A percentile compares a stretch with the other conserved stretches of the same genome.
Conservation (phyloP, 192 early-diverging fungal genomes). For the Obelidium mucronatum region DNA sequence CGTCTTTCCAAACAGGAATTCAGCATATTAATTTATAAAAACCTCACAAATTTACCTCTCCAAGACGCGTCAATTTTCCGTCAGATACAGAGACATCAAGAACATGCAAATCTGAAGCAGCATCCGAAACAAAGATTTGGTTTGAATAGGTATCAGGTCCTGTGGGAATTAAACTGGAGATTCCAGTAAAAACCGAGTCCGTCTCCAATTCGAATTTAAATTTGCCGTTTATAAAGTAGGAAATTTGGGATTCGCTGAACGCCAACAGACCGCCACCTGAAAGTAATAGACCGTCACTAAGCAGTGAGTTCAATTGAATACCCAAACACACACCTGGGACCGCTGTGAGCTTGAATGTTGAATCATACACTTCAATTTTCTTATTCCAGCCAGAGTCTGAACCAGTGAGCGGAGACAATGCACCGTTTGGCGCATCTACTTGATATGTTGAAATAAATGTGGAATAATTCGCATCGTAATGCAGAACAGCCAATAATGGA, state of each 20-base stretch:
- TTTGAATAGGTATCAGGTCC: not conserved
- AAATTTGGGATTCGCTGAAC: constrained; percentile 5
- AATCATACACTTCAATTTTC: constrained; percentile 22
- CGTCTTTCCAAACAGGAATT: constrained; percentile 23
- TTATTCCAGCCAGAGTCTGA: not conserved
- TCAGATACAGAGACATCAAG: constrained; percentile 30
- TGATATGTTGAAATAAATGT: not conserved
- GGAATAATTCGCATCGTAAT: not conserved
- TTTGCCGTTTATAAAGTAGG: not conserved
- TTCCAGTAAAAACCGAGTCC: constrained; percentile 5
- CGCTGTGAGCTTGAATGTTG: not conserved
- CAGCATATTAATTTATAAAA: not conserved
- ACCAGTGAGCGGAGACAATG: constrained; percentile 51
- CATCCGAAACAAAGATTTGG: constrained; percentile 61
- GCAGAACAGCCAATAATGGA: not conserved
- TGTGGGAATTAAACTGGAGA: not conserved
- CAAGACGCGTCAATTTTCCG: constrained; percentile 53
- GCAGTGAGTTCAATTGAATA: constrained; percentile 30
- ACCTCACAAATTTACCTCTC: constrained; percentile 54
- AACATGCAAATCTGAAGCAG: constrained; percentile 64
- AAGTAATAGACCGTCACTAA: constrained; percentile 54
- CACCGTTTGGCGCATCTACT: constrained; percentile 24
- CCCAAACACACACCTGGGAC: not conserved
- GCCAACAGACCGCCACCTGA: not conserved
- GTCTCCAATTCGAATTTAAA: not conserved